Evolutionary conservation across 2,329 filamentous ascomycete genomes (phyloP), one percentile per base, ranked within the genome.

Genomic region (Aspergillus fumigatus): DNA sequence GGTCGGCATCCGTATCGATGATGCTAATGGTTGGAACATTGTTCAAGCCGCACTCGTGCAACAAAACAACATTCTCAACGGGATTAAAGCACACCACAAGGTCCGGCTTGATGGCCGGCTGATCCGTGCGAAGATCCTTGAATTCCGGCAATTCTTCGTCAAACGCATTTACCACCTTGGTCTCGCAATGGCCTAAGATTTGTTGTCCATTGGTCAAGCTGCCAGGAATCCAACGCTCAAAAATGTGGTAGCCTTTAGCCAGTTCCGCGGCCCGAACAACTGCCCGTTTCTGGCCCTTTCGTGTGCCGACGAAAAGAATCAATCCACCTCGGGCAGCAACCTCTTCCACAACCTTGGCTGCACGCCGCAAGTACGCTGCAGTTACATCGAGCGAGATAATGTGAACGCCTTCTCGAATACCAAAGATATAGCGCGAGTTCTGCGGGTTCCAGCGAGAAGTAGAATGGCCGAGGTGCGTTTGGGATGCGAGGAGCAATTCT

Each of bases 21-120:
- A 99, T 82, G 49, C 93, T 94, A 67, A 99, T 94, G 0, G 94
- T 97, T 1, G 94, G 94, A 56, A 99, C 89, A 68, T 88, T 90
- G 71, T 90, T 88, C 56, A 92, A 73, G 0, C 88, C 90, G 73
- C 94, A 97, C 79, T 99, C 94, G 74, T 94, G 91, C 68, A 99
- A 79, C 72, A 97, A 72, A 6, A 92, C 86, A 69, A 89, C 90
- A 74, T 99, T 97, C 80, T 99, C 94, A 56, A 93, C 70, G 10
- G 93, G 93, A 73, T 97, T 99, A 66, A 99, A 71, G 70, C 90
- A 94, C 11, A 99, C 86, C 1, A 99, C 93, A 57, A 99, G 77
- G 72, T 99, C 94, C 0, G 94, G 94, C 65, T 89, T 84, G 48
- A 97, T 73, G 5, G 88, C 86, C 11, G 86, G 79, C 47, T 84